These are phyloP conservation scores for Lactarius sp. DNA, from an alignment of 768 basidiomycete genomes.

Conservation along the genomic window DNA sequence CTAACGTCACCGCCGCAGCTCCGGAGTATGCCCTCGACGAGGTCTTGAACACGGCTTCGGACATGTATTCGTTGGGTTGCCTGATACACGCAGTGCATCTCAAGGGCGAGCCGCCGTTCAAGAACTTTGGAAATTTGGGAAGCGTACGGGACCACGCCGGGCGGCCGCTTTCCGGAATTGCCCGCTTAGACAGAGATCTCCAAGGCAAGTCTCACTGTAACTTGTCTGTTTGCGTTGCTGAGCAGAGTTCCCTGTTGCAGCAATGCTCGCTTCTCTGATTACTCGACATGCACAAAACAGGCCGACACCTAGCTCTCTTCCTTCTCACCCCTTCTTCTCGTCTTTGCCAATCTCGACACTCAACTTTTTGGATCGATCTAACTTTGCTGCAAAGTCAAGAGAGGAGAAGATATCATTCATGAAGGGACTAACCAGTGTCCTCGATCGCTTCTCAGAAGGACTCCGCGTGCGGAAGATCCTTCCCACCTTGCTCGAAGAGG, in stretches of 20 bases:
- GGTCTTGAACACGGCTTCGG: conserved; percentile 76
- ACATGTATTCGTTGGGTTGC: conserved; percentile 91
- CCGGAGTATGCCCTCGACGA: conserved; percentile 95
- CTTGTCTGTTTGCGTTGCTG: conserved; percentile 4
- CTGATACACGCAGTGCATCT: conserved; percentile 89
- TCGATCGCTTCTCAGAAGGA: conserved; percentile 84
- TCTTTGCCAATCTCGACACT: conserved; percentile 93
- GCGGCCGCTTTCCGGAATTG: conserved; percentile 56
- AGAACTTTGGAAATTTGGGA: conserved; percentile 71
- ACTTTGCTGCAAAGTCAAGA: conserved; percentile 86
- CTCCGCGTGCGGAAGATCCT: conserved; percentile 84
- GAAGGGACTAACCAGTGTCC: conserved; percentile 77
- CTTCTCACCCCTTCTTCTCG: conserved; percentile 88
- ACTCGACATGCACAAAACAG: conserved; percentile 71
- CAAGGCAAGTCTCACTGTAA: conserved; percentile 46
- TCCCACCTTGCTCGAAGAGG: conserved; percentile 91
- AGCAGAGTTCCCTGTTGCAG: conserved; percentile 36
- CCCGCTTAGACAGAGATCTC: conserved; percentile 63
- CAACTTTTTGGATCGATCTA: conserved; percentile 93
- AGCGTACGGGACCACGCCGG: conserved; percentile 66
- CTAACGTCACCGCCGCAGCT: conserved; percentile 43
- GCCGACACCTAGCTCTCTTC: conserved; percentile 74
- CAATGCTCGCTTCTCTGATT: conserved; percentile 72
- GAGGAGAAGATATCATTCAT: conserved; percentile 98
- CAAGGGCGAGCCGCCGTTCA: conserved; percentile 82